phyloP scores from a whole-genome alignment of 2,329 filamentous ascomycete genomes.

The Alternaria metachromatica region DNA sequence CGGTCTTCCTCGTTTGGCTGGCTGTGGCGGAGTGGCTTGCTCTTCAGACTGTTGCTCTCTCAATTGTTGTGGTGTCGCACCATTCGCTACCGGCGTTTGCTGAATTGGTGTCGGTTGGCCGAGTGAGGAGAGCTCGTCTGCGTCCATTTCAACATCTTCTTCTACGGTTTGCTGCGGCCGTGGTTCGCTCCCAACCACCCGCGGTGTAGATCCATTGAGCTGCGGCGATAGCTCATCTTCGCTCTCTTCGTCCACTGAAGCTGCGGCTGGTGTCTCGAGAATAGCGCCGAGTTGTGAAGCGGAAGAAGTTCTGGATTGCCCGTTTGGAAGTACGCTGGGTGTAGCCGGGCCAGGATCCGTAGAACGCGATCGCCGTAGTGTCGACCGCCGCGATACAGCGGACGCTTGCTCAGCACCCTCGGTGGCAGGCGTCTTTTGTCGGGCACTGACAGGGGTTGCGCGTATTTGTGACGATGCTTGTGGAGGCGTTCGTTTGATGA shows the following conservation, averaged over 20 bases:
- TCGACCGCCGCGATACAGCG: constrained; percentile 18
- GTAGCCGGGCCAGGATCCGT: constrained; percentile 33
- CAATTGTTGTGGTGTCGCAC: not conserved
- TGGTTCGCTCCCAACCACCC: constrained; percentile 3
- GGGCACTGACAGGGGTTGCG: not conserved
- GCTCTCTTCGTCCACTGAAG: constrained; percentile 26
- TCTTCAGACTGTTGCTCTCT: not conserved
- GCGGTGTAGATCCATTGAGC: not conserved
- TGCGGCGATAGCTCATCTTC: constrained; percentile 40
- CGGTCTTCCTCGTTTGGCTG: constrained; percentile 9
- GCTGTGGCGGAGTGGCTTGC: not conserved
- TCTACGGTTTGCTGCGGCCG: constrained; percentile 4
- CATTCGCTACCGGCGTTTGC: constrained; percentile 2
- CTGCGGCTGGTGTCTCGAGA: constrained; percentile 22
- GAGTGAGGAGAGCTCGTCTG: constrained; percentile 28
- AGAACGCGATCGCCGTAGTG: constrained; percentile 25
- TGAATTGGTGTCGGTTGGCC: constrained; percentile 14
- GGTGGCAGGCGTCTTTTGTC: constrained; percentile 16
- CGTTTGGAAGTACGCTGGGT: constrained; percentile 26
- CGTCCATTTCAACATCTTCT: constrained; percentile 21
- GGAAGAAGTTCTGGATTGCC: constrained; percentile 17
- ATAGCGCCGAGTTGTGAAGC: constrained; percentile 16
- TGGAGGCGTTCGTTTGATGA: constrained; percentile 19
- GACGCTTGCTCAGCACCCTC: constrained; percentile 7
- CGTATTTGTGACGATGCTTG: constrained; percentile 15